Base-by-base conservation (phyloP, 768 basidiomycete species). In the Sarcodon aspratus region DNA sequence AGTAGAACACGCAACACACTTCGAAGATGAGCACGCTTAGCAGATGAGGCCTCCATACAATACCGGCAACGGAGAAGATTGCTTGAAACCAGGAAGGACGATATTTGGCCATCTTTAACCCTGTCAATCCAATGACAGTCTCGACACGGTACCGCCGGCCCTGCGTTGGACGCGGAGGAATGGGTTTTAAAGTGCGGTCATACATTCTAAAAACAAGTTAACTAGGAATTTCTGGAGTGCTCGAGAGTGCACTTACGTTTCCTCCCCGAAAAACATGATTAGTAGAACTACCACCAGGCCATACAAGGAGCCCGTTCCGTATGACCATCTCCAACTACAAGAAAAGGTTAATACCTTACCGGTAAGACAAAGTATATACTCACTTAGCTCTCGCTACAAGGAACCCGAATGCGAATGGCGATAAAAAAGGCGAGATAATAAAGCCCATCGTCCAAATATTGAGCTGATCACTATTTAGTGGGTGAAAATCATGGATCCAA, bases 401-500 rank as follows among this genome's bases (percentile, higher is more conserved):
- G 67, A 82, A 85, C 3, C 83, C 82, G 52, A 82, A 78, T 0
- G 75, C 69, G 56, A 81, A 82, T 0, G 82, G 83, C 2, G 79
- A 80, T 9, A 77, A 55, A 66, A 79, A 79, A 9, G 76, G 79
- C 11, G 79, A 79, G 27, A 82, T 60, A 56, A 85, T 73, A 64
- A 84, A 81, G 1, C 80, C 83, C 73, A 85, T 78, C 3, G 81
- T 83, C 82, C 81, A 83, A 45, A 79, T 62, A 54, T 80, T 82
- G 34, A 84, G 69, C 79, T 82, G 50, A n/a, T 21, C 11, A 15
- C 21, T 6, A 9, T 17, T 8, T 13, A 38, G 32, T 17, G 12
- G 12, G n/a, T n/a, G 9, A 27, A 5, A 27, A 27, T 27, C 21
- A 27, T 27, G 21, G 21, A 27, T 27, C 21, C 21, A 27, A 27